Base-by-base conservation (phyloP, 345 rosid species). In the Arabis hirsuta region DNA sequence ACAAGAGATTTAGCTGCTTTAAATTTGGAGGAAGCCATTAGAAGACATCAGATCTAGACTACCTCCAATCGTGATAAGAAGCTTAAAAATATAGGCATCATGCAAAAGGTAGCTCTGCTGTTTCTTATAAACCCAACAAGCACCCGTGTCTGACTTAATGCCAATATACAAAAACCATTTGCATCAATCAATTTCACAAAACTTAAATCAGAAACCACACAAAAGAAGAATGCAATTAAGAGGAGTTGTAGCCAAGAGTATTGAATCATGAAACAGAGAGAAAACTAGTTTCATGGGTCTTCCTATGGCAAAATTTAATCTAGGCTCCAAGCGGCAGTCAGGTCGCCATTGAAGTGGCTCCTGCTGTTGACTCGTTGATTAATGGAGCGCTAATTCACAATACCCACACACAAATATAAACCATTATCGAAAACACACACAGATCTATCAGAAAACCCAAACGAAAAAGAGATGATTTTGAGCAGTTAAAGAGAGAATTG, bases 241-340 rank as follows among this genome's bases (percentile, higher is more conserved):
- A 32, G 3, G 3, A 7, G 7, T 36, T 36, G 70, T 69, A 46
- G 16, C 44, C 65, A 62, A 16, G 61, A 69, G 79, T 69, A 76
- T 76, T 76, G 79, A 38, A 31, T 62, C 79, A 76, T 76, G 75
- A 69, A 69, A 69, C 74, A 60, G 7, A 2, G 67, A 22, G 1
- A 47, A 32, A 36, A 20, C 1, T 14, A 53, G 65, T 62, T 69
- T 38, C 75, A 76, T 76, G 79, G 75, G 79, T 76, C 79, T 76
- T 76, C 65, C 79, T 76, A 39, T 36, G 53, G 66, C 65, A 34
- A 29, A 27, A 6, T 29, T 69, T 41, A 3, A 69, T 76, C n/a
- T 76, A 0, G 79, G 79, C 79, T 69, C 75, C 79, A 76, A 69
- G 79, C 79, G 79, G 79, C 79, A 76, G 79, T 62, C 75, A 69